phyloP scores from a whole-genome alignment of 257 asterid genomes.

The Anisodus acutangulus region DNA sequence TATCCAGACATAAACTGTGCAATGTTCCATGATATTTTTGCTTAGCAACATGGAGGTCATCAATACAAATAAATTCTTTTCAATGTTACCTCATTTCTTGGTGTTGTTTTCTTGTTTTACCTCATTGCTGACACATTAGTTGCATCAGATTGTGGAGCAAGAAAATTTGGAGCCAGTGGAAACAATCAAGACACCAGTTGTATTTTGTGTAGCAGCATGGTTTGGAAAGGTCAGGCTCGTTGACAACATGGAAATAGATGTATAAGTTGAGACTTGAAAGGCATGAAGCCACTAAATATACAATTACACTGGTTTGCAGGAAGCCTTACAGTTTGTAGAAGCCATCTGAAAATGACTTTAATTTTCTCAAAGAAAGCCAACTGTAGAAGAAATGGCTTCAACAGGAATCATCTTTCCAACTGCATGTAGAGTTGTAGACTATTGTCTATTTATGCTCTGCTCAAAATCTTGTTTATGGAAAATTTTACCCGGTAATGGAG shows the following conservation, averaged over 20 bases:
- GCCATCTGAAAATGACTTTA: background rate
- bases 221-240: constrained; percentile 82
- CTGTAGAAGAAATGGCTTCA: background rate
- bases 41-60: background rate
- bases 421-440: background rate
- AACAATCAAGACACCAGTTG: constrained; percentile 67
- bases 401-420: background rate
- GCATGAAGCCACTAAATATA: constrained; percentile 4
- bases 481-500: no score
- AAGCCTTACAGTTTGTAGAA: background rate
- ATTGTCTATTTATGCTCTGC: background rate
- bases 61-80: background rate
- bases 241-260: constrained; percentile 78
- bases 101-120: background rate
- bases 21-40: background rate
- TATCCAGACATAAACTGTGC: background rate
- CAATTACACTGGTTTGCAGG: background rate
- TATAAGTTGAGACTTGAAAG: constrained; percentile 26
- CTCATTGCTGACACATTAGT: constrained; percentile 1
- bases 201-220: constrained; percentile 86
- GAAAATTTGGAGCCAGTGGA: constrained; percentile 59
- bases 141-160: constrained; percentile 79
- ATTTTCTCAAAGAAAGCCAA: background rate
- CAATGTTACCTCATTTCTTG: background rate
- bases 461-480: no score